A percentile compares a stretch with the other conserved stretches of the same genome.
These are phyloP conservation scores for Eimeria tenella DNA, from an alignment of 169 alveolate species.

Conservation along the genomic window DNA sequence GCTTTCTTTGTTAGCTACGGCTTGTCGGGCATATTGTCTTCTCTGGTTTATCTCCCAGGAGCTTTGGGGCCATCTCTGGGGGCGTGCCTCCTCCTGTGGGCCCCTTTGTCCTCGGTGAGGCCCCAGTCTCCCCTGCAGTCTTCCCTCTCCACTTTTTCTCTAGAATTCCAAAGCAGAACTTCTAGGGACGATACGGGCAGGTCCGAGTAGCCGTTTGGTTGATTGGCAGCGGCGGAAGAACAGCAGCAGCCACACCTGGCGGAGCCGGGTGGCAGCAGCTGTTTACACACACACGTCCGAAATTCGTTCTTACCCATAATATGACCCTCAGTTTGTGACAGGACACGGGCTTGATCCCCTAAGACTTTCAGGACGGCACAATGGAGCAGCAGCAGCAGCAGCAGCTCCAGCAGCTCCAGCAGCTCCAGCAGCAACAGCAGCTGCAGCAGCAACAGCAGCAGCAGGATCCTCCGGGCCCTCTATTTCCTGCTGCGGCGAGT, in stretches of 20 bases:
- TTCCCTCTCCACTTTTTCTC: not conserved
- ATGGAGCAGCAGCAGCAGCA: slow-evolving; percentile 53
- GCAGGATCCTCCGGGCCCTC: slow-evolving; percentile 29
- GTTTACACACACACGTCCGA: not conserved
- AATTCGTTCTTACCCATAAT: not conserved
- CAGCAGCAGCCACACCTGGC: slow-evolving; percentile 18
- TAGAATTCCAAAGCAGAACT: slow-evolving; percentile 63
- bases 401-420: slow-evolving; percentile 28
- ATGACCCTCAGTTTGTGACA: slow-evolving; percentile 17
- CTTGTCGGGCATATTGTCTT: not conserved
- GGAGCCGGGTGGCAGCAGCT: slow-evolving; percentile 36
- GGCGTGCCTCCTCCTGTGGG: not conserved
- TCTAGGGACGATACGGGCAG: slow-evolving; percentile 24
- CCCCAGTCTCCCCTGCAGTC: not conserved
- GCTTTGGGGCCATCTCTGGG: not conserved
- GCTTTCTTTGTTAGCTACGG: not conserved
- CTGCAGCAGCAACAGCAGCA: slow-evolving; percentile 58
- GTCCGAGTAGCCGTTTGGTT: not conserved
- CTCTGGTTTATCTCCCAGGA: not conserved
- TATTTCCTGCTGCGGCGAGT: not conserved
- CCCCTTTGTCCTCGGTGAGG: not conserved
- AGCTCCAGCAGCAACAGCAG: slow-evolving; percentile 16
- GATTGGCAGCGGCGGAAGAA: not conserved
- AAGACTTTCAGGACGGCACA: not conserved
- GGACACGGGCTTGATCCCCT: slow-evolving; percentile 35